Percentiles rank a stretch among this genome's conserved stretches.
These are phyloP conservation scores for Eimeria necatrix DNA, from an alignment of 169 alveolate genomes.

Conservation along the genomic window DNA sequence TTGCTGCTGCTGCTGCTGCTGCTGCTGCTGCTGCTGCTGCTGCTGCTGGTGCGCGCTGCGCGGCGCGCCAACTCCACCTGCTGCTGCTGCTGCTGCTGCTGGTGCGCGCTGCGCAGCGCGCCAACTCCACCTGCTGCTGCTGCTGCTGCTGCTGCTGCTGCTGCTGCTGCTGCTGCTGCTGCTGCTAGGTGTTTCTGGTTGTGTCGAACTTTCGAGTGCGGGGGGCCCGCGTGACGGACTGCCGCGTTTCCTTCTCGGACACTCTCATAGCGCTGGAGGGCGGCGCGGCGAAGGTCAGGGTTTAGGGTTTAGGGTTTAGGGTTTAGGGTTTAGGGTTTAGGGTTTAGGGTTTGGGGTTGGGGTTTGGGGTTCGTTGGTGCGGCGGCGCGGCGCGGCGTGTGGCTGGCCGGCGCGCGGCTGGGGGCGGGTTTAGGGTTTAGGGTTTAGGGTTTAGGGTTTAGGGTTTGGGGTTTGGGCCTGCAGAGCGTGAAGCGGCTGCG, in stretches of 20 bases:
- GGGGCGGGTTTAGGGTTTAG: no score
- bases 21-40: not conserved
- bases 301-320: no score
- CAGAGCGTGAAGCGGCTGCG: slow-evolving; percentile 39
- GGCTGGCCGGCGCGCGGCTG: no score
- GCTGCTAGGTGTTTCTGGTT: slow-evolving; percentile 20
- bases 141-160: not conserved
- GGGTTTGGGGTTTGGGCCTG: no score
- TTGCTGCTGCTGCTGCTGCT: slow-evolving; percentile 21
- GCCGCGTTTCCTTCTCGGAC: slow-evolving; percentile 17
- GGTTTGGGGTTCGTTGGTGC: no score
- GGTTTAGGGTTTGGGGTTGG: no score
- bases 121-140: slow-evolving; percentile 8
- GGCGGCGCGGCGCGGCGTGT: no score
- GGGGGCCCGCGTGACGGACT: slow-evolving; percentile 56
- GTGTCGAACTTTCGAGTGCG: slow-evolving; percentile 3
- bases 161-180: not conserved
- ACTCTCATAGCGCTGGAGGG: not conserved
- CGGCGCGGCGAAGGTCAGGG: not conserved
- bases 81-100: not conserved
- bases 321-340: no score
- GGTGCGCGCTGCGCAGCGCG: no score
- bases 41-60: not conserved
- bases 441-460: no score
- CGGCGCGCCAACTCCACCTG: not conserved